Evolutionary conservation across 2,329 filamentous ascomycete genomes (phyloP), one percentile per base, ranked within the genome.

Genomic region (Neonectria hederae): DNA sequence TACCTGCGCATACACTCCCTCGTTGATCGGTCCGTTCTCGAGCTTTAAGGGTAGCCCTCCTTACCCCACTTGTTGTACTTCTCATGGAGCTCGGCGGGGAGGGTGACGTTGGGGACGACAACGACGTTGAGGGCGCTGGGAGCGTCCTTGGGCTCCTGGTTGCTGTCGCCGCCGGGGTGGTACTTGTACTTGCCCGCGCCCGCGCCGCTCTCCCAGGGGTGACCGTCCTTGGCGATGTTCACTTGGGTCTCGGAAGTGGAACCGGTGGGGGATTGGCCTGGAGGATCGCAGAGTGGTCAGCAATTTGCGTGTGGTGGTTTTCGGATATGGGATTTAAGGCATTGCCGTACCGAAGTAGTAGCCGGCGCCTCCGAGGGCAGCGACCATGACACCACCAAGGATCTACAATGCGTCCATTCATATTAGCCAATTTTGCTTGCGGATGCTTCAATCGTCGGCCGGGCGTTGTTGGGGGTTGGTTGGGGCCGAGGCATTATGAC

Each of bases 61-160:
- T 98, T 98, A 82, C 96, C 96, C 89, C 93, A 98, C 87, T 99
- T 99, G 92, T 99, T 99, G 89, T 91, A 98, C 84, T 91, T 92
- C 75, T 99, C 96, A 84, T 99, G 96, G 70, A 97, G 89, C 76
- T 91, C 87, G 93, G 91, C 94, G 77, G 96, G 94, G 73, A 98
- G 86, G 77, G 91, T 96, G 77, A 99, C 94, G 77, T 97, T 91
- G 76, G 96, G 96, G 59, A 99, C 86, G 78, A 99, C 90, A 74
- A 97, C 94, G 70, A 92, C 92, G 87, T 99, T 97, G 82, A 99
- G 84, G 69, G 96, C 96, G 81, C 93, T 97, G 71, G 96, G 96
- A 66, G 96, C 96, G 76, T 97, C 93, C 84, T 91, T 93, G 79
- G 92, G 91, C 67, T 88, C 83, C 77, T 90, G 85, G 81, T 77